Conservation (phyloP, 2,329 filamentous ascomycete genomes). For the Monosporascus cannonballus region DNA sequence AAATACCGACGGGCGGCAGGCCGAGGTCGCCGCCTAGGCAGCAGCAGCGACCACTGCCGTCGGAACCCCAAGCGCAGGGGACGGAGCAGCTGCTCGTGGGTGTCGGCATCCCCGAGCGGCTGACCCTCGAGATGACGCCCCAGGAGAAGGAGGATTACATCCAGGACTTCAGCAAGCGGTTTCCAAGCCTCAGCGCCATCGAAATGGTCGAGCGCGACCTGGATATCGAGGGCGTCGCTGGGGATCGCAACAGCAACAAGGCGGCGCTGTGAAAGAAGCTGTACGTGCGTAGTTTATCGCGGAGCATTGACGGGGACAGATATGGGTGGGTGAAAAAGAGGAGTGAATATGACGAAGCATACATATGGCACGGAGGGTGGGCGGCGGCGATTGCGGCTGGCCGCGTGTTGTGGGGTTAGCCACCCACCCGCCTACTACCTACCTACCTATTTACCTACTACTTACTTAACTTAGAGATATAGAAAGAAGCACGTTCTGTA, state of each 20-base stretch:
- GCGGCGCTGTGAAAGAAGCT: neutral
- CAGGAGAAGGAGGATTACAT: constrained; percentile 61
- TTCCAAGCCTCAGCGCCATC: constrained; percentile 76
- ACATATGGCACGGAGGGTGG: too few species aligned
- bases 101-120: constrained; percentile 41
- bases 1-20: constrained; percentile 38
- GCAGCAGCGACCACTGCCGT: constrained; percentile 12
- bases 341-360: neutral
- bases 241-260: neutral
- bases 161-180: constrained; percentile 72
- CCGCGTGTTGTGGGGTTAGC: too few species aligned
- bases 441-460: too few species aligned
- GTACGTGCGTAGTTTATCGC: neutral
- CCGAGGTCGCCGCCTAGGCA: constrained; percentile 43
- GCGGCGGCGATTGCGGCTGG: too few species aligned
- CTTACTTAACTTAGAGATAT: too few species aligned
- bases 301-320: neutral
- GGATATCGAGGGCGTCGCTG: constrained; percentile 27
- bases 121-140: constrained; percentile 47
- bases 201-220: constrained; percentile 79
- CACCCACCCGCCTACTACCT: too few species aligned
- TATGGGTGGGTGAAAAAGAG: neutral
- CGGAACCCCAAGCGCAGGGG: constrained; percentile 15
- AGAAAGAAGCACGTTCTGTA: too few species aligned
- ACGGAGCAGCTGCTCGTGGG: constrained; percentile 36